Base-by-base conservation (phyloP, 139 green algal genomes). In the Chlorella sp. region DNA sequence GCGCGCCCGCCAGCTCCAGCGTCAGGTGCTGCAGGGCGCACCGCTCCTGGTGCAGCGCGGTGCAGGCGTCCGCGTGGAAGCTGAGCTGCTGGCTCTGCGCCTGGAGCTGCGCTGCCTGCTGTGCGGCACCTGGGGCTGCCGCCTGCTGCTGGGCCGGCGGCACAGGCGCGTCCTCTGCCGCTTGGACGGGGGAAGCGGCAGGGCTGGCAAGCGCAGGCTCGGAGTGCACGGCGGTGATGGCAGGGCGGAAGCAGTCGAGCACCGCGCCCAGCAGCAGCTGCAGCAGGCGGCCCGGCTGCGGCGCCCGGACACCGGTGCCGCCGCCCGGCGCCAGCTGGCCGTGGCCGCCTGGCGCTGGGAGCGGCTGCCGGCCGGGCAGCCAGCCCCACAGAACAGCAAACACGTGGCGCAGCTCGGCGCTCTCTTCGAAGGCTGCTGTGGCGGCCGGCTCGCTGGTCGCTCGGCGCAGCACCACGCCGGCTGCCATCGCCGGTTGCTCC, bases 341-440 rank as follows among this genome's bases (percentile, higher is more conserved):
- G 21, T 29, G 15, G 17, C 17, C 0, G 56, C 42, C 7, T 60
- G 35, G 5, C 29, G 23, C 5, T 31, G 64, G 56, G 55, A 43
- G 45, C 59, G 27, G 50, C 71, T 78, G 61, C n/a, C 31, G 12
- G 31, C 74, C 48, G 27, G 19, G 38, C 25, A 84, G 67, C 79
- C 68, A 79, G 21, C 51, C 59, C 38, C 60, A 68, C 46, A 83
- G 72, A 12, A 77, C 81, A 3, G 25, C 63, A 62, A 86, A 86
- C 60, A 86, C 27, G 36, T 74, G 71, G 27, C 68, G 31, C 35
- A 83, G 73, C 72, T 78, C 59, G 0, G n/a, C 41, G 15, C 46
- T 17, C 15, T 15, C 36, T 70, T 19, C 31, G 41, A 31, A 29
- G 42, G 43, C 43, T 41, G 71, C 59, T 35, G 59, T 48, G 27